Evolutionary conservation across 805 yeast genomes (phyloP), one percentile per base, ranked within the genome.

Genomic region (Phaffomyces opuntiae): DNA sequence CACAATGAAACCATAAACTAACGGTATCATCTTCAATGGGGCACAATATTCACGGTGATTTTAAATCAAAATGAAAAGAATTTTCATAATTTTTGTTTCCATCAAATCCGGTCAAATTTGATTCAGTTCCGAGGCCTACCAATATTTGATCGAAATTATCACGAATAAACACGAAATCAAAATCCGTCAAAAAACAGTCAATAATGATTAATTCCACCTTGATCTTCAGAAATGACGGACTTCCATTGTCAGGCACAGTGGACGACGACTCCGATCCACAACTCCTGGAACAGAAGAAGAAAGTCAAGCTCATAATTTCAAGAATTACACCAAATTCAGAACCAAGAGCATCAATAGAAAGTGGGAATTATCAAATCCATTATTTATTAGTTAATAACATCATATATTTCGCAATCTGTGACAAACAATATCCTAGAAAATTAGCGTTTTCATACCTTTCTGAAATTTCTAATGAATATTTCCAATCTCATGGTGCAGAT

Each of bases 201-300:
- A 17, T 33, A 11, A 56, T 82, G 87, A 84, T 82, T 51, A 74
- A 74, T 55, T 81, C 87, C 1, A 82, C 88, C 0, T 65, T 81
- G 41, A 77, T 82, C 19, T 81, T 77, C 60, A 70, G 87, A 55
- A 76, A 74, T 45, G 87, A 81, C 57, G 89, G 93, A 24, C 80
- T 93, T 42, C 98, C 99, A 27, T 72, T 91, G 45, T 80, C 95
- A 49, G 96, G 96, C 7, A 85, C 96, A 2, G 90, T 87, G 12
- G 98, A 91, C 61, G 87, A 83, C 52, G 89, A 85, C 51, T 72
- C 75, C 35, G 80, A 76, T 50, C 71, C 81, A 1, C 69, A 70
- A 5, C 69, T 91, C 39, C 59, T 71, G 24, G 93, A 87, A 44
- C 89, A 87, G 61, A 91, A 90, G 74, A 80, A 84, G 62, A 88